Base-by-base conservation (phyloP, 2,329 filamentous ascomycete genomes). In the Madurella fahalii region DNA sequence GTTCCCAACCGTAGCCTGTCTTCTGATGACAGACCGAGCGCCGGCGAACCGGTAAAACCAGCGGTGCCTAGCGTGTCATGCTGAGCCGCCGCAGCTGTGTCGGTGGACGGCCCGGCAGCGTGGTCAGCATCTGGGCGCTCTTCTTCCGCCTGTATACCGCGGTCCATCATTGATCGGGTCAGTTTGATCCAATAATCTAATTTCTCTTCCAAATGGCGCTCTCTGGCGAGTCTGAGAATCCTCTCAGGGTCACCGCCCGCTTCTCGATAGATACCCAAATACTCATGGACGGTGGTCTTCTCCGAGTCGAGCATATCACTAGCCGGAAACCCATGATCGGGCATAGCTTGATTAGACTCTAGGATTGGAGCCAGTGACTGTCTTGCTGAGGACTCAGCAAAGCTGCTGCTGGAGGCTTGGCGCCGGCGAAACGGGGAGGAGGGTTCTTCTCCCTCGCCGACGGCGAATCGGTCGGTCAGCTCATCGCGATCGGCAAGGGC, bases 211-310 rank as follows among this genome's bases (percentile, higher is more conserved):
- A 82, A 74, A 4, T 79, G 76, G 61, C 87, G 83, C 39, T 82
- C 77, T 40, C 79, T 77, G 32, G 87, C 83, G 18, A 88, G 82
- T 40, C 76, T 72, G 2, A 86, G 61, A 25, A 88, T 82, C 55
- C 76, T 77, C 37, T 80, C 74, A 0, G 78, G 77, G 61, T 87
- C 77, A 4, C 84, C 84, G 42, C 77, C 76, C 1, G 83, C 83
- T 52, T 80, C 79, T 41, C 77, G 74, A 68, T 83, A 85, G 39
- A 81, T 84, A 52, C 74, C 76, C 61, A 79, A 72, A 68, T 72
- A 82, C 64, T 74, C 78, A 56, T 65, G 73, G 32, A 68, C 73
- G 40, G 67, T 67, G 4, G 65, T 60, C 2, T 62, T 58, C 9
- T 60, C 50, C n/a, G 31, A 40, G 1, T 54, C 54, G 9, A 30